These are phyloP conservation scores for Poa pratensis DNA, from an alignment of 176 grass and related monocot species.

Conservation along the genomic window DNA sequence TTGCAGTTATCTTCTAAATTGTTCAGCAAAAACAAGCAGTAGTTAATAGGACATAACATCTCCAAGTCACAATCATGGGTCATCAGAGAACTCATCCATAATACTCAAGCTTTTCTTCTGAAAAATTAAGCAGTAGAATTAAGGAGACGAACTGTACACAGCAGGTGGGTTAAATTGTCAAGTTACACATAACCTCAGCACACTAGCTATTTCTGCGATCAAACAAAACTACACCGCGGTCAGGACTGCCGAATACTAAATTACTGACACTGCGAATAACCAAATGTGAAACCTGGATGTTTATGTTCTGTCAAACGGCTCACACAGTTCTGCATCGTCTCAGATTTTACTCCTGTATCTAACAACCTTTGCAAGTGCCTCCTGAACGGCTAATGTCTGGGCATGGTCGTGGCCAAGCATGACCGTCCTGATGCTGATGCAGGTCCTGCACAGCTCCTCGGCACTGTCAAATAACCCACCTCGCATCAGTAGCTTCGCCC, in stretches of 20 bases:
- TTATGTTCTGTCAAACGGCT: constrained; percentile 4
- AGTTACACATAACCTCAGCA: neutral
- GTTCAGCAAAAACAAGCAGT: neutral
- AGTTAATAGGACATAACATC: neutral
- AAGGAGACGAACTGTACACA: constrained; percentile 42
- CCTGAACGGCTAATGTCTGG: constrained; percentile 84
- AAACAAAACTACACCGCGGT: constrained; percentile 28
- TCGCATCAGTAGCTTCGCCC: constrained; percentile 80
- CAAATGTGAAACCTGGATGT: neutral
- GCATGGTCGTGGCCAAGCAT: constrained; percentile 85
- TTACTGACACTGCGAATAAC: neutral
- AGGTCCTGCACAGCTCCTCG: constrained; percentile 90
- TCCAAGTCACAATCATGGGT: neutral
- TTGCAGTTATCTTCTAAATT: neutral
- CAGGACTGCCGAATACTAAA: neutral
- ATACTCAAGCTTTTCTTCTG: neutral
- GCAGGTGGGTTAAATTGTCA: constrained; percentile 34
- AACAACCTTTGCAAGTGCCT: constrained; percentile 83
- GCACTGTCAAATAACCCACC: constrained; percentile 78
- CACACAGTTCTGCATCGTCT: constrained; percentile 5
- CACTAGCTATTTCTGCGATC: constrained; percentile 38
- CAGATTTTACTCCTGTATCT: constrained; percentile 89
- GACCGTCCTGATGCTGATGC: constrained; percentile 89
- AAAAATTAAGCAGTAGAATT: too few species aligned
- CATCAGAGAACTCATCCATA: neutral